Percentiles rank a stretch among this genome's conserved stretches.
phyloP scores from a whole-genome alignment of 2,329 filamentous ascomycete genomes.

The Escovopsis sp. region DNA sequence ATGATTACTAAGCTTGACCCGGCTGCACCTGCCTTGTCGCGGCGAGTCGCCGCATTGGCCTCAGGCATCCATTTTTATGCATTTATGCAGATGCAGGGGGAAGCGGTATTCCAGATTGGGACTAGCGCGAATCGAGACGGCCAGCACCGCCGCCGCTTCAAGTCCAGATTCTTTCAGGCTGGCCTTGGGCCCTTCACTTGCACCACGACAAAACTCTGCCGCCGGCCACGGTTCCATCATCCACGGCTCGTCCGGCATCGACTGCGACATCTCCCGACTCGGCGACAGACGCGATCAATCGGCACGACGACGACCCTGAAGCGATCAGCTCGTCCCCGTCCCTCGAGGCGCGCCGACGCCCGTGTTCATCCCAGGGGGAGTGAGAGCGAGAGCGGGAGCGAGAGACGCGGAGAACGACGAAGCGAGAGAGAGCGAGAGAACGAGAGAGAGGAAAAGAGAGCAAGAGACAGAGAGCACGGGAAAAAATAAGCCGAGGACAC shows the following conservation, averaged over 20 bases:
- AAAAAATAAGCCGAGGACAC: no score
- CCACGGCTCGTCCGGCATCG: constrained; percentile 37
- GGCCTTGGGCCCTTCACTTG: constrained; percentile 22
- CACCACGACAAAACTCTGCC: constrained; percentile 29
- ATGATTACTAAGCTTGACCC: no score
- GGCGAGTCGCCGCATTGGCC: constrained; percentile 4
- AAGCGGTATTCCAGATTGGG: constrained; percentile 10
- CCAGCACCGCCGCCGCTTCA: constrained; percentile 18
- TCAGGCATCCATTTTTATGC: constrained; percentile 11
- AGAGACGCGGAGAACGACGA: no score
- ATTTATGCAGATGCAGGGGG: constrained; percentile 6
- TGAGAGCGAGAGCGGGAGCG: no score
- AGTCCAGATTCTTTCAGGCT: constrained; percentile 29
- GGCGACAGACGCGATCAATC: constrained; percentile 12
- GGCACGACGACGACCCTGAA: constrained; percentile 20
- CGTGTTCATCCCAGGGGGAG: no score
- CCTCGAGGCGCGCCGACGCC: no score
- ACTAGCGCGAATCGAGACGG: constrained; percentile 17
- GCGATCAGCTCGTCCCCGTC: no score
- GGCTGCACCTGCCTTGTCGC: no score
- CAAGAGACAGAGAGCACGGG: no score
- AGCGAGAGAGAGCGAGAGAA: no score
- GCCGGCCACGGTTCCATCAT: constrained; percentile 24
- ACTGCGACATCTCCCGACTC: constrained; percentile 19
- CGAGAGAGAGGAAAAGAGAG: no score